Conservation (phyloP, 495 filamentous ascomycete genomes). For the Penicillium fimorum region DNA sequence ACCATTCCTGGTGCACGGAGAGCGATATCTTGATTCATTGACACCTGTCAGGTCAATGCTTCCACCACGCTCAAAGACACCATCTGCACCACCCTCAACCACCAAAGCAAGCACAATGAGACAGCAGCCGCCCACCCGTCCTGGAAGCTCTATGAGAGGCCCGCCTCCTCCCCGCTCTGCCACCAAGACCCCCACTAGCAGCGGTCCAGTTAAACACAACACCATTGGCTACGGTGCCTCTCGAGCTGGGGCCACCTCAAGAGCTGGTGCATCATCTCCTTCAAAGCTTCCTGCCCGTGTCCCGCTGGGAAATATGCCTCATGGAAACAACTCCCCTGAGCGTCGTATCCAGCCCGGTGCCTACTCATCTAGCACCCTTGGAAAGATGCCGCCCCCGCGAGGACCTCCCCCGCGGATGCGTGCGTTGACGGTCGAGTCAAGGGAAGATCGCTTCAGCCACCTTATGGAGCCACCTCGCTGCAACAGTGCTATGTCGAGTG, state of each 20-base stretch:
- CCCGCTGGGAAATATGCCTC: slow-evolving; percentile 74
- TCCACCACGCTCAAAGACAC: slow-evolving; percentile 77
- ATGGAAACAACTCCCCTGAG: slow-evolving; percentile 82
- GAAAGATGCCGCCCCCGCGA: slow-evolving; percentile 61
- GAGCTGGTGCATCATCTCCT: slow-evolving; percentile 59
- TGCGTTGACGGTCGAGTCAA: slow-evolving; percentile 67
- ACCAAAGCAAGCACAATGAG: slow-evolving; percentile 25
- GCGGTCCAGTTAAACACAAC: slow-evolving; percentile 52
- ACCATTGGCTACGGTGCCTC: slow-evolving; percentile 49
- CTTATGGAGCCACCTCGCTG: slow-evolving; percentile 60
- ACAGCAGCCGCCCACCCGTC: slow-evolving; percentile 34
- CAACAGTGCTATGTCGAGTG: slow-evolving; percentile 62
- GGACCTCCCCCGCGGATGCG: slow-evolving; percentile 89
- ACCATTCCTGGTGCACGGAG: slow-evolving; percentile 88
- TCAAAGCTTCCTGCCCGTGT: slow-evolving; percentile 80
- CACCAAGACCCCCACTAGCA: slow-evolving; percentile 68
- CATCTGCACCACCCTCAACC: slow-evolving; percentile 55
- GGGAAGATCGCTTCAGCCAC: slow-evolving; percentile 59
- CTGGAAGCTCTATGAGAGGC: slow-evolving; percentile 49
- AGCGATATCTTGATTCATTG: slow-evolving; percentile 80
- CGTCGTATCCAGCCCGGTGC: slow-evolving; percentile 54
- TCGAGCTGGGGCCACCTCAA: slow-evolving; percentile 39
- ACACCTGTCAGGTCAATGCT: slow-evolving; percentile 61
- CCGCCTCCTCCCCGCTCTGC: slow-evolving; percentile 55
- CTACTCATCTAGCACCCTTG: slow-evolving; percentile 52